A percentile compares a stretch with the other conserved stretches of the same genome.
Evolutionary conservation across 805 yeast species (phyloP).

Genomic region (Cyberlindnera subsufficiens): DNA sequence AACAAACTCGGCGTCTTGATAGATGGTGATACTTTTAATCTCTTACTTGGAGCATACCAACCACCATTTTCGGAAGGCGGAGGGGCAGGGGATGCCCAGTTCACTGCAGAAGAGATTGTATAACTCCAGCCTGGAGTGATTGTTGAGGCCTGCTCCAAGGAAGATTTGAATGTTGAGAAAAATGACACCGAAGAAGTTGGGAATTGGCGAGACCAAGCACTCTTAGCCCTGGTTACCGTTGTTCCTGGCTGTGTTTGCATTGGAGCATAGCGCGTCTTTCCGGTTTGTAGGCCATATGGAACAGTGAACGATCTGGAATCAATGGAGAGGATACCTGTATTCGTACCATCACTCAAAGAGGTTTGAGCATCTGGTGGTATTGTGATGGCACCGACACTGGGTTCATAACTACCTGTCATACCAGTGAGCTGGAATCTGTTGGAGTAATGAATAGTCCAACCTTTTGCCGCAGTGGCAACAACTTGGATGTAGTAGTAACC

Average conservation of each 20-base stretch:
- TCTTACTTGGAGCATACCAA: constrained; percentile 57
- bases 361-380: constrained; percentile 39
- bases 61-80: constrained; percentile 56
- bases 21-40: constrained; percentile 21
- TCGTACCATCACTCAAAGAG: constrained; percentile 26
- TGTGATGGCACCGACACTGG: constrained; percentile 42
- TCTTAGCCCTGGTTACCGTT: constrained; percentile 45
- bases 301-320: constrained; percentile 53
- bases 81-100: constrained; percentile 68
- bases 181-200: constrained; percentile 66
- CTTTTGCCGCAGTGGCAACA: constrained; percentile 39
- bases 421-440: constrained; percentile 59
- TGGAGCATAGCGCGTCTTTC: constrained; percentile 77
- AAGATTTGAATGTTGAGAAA: constrained; percentile 38
- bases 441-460: constrained; percentile 60
- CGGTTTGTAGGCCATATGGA: constrained; percentile 76
- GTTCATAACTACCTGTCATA: constrained; percentile 57
- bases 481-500: constrained; percentile 77
- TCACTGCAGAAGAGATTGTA: constrained; percentile 52
- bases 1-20: constrained; percentile 3
- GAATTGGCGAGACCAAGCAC: constrained; percentile 58
- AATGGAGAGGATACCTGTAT: constrained; percentile 32
- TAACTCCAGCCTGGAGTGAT: constrained; percentile 83
- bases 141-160: constrained; percentile 47
- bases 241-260: constrained; percentile 88